Evolutionary conservation across 106 monocot genomes (phyloP).

Genomic region (Iris macrosiphon): DNA sequence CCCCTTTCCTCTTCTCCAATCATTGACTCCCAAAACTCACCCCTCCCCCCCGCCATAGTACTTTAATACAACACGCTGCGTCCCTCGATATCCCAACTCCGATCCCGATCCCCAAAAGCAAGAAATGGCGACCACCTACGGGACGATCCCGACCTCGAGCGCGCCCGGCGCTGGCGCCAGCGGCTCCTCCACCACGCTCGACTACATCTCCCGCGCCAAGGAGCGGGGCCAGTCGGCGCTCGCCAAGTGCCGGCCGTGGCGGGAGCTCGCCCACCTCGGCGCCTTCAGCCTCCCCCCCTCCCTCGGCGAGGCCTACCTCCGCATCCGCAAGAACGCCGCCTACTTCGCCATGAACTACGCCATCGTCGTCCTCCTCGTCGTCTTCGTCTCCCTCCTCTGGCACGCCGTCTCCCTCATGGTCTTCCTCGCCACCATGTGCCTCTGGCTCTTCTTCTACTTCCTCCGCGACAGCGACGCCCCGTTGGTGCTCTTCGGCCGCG

Average conservation of each 20-base stretch:
- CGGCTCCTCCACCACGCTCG: neutral
- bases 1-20: no score
- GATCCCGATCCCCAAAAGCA: no score
- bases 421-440: slow-evolving; percentile 27
- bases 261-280: slow-evolving; percentile 46
- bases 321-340: slow-evolving; percentile 55
- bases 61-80: no score
- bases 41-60: no score
- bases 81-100: no score
- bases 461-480: slow-evolving; percentile 51
- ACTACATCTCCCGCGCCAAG: slow-evolving; percentile 51
- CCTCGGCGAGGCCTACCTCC: slow-evolving; percentile 57
- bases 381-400: slow-evolving; percentile 62
- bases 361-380: slow-evolving; percentile 39
- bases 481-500: slow-evolving; percentile 38
- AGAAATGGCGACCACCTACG: slow-evolving; percentile 78
- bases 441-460: slow-evolving; percentile 50
- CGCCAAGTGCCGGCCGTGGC: slow-evolving; percentile 72
- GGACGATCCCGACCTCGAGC: slow-evolving; percentile 36
- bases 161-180: neutral
- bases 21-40: no score
- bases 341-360: slow-evolving; percentile 91
- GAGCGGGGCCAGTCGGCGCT: slow-evolving; percentile 47
- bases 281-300: slow-evolving; percentile 50
- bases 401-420: slow-evolving; percentile 48